phyloP scores from a whole-genome alignment of 768 basidiomycete genomes.

The Rhodotorula taiwanensis region DNA sequence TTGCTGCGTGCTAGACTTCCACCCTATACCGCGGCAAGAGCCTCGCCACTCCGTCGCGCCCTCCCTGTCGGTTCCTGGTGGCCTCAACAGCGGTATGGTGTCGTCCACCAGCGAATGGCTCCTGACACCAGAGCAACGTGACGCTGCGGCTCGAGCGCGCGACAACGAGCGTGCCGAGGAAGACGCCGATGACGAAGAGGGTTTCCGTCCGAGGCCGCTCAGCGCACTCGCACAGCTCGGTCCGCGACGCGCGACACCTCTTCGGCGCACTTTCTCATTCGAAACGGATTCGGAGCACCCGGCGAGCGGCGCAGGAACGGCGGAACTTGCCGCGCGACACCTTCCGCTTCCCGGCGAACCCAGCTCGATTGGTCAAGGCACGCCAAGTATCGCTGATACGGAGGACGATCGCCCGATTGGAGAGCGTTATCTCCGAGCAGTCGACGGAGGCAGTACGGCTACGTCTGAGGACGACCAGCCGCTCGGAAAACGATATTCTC shows the following conservation, averaged over 20 bases:
- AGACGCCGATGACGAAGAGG: background rate
- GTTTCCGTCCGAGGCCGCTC: background rate
- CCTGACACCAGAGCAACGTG: no score
- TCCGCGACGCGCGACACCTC: no score
- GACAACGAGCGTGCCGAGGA: no score
- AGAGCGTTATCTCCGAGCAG: slow-evolving; percentile 7
- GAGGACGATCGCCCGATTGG: slow-evolving; percentile 16
- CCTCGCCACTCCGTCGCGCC: slow-evolving; percentile 11
- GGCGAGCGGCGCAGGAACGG: no score
- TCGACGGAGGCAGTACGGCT: no score
- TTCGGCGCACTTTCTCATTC: no score
- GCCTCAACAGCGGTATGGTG: background rate
- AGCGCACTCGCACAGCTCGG: slow-evolving; percentile 3
- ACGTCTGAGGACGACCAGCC: slow-evolving; percentile 9
- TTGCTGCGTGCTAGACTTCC: no score
- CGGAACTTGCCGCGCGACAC: background rate
- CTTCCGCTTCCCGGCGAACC: slow-evolving; percentile 22
- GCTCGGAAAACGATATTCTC: slow-evolving; percentile 6
- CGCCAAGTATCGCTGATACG: background rate
- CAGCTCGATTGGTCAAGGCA: slow-evolving; percentile 11
- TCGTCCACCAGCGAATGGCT: slow-evolving; percentile 14
- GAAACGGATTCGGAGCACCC: no score
- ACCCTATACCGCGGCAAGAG: no score
- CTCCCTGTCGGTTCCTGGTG: slow-evolving; percentile 24
- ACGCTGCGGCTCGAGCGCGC: no score